A percentile compares a stretch with the other conserved stretches of the same genome.
phyloP scores from a whole-genome alignment of 495 filamentous ascomycete species.

The Hyaloscypha finlandica region DNA sequence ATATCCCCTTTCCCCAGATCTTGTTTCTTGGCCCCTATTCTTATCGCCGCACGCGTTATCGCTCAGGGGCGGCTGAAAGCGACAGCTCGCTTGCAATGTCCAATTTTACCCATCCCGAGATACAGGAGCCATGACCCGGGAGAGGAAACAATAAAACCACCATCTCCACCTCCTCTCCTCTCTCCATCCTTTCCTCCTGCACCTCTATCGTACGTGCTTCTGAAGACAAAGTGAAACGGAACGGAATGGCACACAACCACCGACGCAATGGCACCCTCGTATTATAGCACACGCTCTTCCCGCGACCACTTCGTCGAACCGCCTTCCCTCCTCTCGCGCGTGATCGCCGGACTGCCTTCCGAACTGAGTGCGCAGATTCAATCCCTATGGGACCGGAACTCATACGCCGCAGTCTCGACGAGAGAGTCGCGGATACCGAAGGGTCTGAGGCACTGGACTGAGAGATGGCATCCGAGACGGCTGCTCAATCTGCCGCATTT shows the following conservation, averaged over 20 bases:
- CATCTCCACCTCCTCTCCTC: neutral
- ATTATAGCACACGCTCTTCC: conserved; percentile 37
- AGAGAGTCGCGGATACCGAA: conserved; percentile 5
- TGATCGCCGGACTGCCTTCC: conserved; percentile 20
- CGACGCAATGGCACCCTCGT: conserved; percentile 39
- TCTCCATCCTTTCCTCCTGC: neutral
- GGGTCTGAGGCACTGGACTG: conserved; percentile 12
- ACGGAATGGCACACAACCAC: conserved; percentile 35
- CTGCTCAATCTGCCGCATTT: conserved; percentile 63
- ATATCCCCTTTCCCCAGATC: neutral
- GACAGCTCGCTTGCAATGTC: neutral
- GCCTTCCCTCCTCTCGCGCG: conserved; percentile 25
- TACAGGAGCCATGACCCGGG: neutral
- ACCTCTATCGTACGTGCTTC: neutral
- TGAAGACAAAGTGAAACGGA: neutral
- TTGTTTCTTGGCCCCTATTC: neutral
- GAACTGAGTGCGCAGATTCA: conserved; percentile 27
- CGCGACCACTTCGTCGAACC: conserved; percentile 27
- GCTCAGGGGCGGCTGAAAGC: conserved; percentile 3
- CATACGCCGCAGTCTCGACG: conserved; percentile 19
- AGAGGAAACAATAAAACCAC: neutral
- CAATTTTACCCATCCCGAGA: neutral
- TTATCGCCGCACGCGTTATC: conserved; percentile 8
- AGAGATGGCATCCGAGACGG: conserved; percentile 19
- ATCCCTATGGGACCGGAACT: conserved; percentile 19